Evolutionary conservation across 306 rosid genomes (phyloP).

Genomic region (Dalbergia oliveri): DNA sequence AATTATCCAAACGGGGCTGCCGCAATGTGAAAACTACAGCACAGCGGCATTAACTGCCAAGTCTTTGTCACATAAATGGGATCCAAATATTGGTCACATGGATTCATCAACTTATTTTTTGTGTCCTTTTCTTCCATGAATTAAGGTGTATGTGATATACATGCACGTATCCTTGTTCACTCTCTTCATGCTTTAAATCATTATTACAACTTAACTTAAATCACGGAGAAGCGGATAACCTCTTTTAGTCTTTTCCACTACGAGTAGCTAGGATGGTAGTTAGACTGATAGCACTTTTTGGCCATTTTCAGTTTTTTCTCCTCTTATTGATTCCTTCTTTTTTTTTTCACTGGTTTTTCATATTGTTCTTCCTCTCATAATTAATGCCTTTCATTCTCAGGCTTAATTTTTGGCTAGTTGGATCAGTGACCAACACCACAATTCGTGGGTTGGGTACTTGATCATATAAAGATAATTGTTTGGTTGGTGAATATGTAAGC

Average conservation of each 20-base stretch:
- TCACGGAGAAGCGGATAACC: constrained; percentile 59
- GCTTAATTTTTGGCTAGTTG: constrained; percentile 20
- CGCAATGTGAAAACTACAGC: constrained; percentile 52
- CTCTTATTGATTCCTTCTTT: neutral
- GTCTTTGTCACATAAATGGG: constrained; percentile 52
- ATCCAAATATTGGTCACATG: constrained; percentile 56
- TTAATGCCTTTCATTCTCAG: constrained; percentile 13
- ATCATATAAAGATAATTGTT: constrained; percentile 19
- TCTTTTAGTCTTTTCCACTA: constrained; percentile 46
- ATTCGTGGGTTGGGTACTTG: constrained; percentile 38
- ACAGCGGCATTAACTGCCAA: constrained; percentile 50
- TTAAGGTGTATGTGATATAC: too few species aligned
- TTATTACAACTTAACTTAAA: constrained; percentile 46
- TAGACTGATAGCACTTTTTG: constrained; percentile 41
- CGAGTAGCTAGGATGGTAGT: constrained; percentile 54
- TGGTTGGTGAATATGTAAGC: constrained; percentile 14
- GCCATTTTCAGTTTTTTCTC: neutral
- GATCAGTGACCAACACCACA: constrained; percentile 15
- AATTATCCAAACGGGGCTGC: constrained; percentile 33
- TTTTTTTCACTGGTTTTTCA: constrained; percentile 4
- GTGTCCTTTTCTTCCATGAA: constrained; percentile 54
- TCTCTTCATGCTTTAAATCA: constrained; percentile 45
- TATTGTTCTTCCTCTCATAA: neutral
- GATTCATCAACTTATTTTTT: constrained; percentile 46
- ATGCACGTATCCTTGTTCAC: constrained; percentile 35